phyloP scores from a whole-genome alignment of 352 stramenopile genomes.

The Phytophthora multivora region DNA sequence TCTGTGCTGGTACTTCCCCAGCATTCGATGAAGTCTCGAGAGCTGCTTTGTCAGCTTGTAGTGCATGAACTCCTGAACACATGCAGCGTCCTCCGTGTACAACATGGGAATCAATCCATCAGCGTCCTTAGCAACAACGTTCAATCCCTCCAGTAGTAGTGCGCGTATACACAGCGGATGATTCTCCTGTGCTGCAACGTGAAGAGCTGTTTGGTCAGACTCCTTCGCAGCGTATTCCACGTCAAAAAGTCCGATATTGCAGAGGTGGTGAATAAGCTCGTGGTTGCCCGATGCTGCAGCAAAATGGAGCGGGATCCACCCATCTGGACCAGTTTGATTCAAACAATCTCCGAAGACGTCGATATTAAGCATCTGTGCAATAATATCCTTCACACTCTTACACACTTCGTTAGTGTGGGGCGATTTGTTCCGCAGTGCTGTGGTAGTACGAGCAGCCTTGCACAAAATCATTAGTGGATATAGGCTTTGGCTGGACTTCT shows the following conservation, averaged over 20 bases:
- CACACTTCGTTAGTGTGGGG: slow-evolving; percentile 16
- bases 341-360: slow-evolving; percentile 68
- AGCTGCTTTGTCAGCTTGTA: slow-evolving; percentile 68
- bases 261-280: slow-evolving; percentile 45
- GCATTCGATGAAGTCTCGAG: slow-evolving; percentile 54
- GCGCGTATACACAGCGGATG: slow-evolving; percentile 38
- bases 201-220: slow-evolving; percentile 56
- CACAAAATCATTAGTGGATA: slow-evolving; percentile 62
- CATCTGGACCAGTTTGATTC: slow-evolving; percentile 36
- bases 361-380: slow-evolving; percentile 59
- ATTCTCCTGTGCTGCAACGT: slow-evolving; percentile 53
- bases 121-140: slow-evolving; percentile 51
- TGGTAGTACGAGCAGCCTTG: slow-evolving; percentile 21
- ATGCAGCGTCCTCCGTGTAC: slow-evolving; percentile 26
- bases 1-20: slow-evolving; percentile 44
- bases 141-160: slow-evolving; percentile 42
- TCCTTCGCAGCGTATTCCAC: slow-evolving; percentile 45
- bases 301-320: slow-evolving; percentile 63
- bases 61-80: slow-evolving; percentile 56
- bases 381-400: slow-evolving; percentile 34
- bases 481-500: slow-evolving; percentile 45
- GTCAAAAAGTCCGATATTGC: slow-evolving; percentile 40
- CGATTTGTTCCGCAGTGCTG: background rate
- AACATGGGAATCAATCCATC: slow-evolving; percentile 61
- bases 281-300: slow-evolving; percentile 54